Conservation (phyloP, 148 eudicot genomes). For the Gaultheria prostrata region DNA sequence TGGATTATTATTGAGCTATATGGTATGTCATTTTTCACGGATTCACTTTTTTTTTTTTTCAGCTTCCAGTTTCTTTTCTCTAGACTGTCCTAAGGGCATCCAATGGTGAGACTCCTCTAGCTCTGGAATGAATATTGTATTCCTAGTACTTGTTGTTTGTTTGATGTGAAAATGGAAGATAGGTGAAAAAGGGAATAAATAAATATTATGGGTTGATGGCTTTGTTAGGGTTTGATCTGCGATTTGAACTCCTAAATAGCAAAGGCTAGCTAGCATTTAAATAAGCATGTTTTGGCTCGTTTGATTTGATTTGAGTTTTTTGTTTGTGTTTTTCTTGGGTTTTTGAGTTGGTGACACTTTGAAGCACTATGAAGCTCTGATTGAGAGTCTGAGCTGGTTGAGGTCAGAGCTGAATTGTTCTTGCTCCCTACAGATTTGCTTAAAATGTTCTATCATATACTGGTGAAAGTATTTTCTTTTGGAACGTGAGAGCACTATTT, state of each 20-base stretch:
- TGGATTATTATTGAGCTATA: not conserved
- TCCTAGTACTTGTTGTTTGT: not conserved
- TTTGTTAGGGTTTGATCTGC: not conserved
- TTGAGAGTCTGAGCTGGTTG: not conserved
- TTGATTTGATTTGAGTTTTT: not conserved
- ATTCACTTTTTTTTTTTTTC: not conserved
- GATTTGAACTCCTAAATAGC: not conserved
- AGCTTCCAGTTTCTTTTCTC: constrained; percentile 26
- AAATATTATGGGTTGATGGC: not conserved
- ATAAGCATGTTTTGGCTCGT: not conserved
- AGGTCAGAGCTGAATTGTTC: not conserved
- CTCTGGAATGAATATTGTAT: not conserved
- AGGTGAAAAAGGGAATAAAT: not conserved
- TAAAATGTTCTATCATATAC: not conserved
- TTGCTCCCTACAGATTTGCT: not conserved
- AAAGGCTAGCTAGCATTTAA: not conserved
- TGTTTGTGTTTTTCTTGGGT: not conserved
- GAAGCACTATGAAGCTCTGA: not conserved
- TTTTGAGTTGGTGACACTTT: not conserved
- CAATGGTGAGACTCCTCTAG: constrained; percentile 21
- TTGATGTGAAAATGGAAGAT: not conserved
- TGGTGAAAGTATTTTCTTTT: not conserved
- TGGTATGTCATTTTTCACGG: not conserved
- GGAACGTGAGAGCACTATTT: not conserved
- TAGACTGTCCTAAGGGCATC: constrained; percentile 27